Conservation (phyloP, 2,329 filamentous ascomycete species). For the Xenosphaeropsis pyriputrescens region DNA sequence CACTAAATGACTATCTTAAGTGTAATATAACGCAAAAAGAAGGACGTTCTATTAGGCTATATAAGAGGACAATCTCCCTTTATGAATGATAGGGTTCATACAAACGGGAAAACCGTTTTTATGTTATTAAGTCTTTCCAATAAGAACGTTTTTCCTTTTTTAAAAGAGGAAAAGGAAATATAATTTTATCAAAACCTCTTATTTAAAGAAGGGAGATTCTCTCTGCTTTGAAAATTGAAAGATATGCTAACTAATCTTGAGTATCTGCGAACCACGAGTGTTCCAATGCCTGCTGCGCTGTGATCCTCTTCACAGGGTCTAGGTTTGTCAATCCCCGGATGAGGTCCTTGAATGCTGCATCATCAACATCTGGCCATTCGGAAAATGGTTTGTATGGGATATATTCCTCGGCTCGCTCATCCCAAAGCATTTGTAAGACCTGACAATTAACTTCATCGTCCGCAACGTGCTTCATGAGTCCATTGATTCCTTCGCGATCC, state of each 20-base stretch:
- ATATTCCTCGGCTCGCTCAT: slow-evolving; percentile 16
- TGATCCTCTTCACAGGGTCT: slow-evolving; percentile 18
- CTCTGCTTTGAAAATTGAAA: too few relatives aligned
- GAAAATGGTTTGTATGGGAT: slow-evolving; percentile 18
- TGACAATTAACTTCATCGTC: slow-evolving; percentile 17
- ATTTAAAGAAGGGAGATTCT: too few relatives aligned
- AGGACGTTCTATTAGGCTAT: too few relatives aligned
- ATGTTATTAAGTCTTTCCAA: too few relatives aligned
- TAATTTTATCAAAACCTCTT: too few relatives aligned
- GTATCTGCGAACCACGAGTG: slow-evolving; percentile 17
- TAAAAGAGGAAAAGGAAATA: too few relatives aligned
- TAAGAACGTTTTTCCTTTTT: too few relatives aligned
- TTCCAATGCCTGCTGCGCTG: slow-evolving; percentile 17
- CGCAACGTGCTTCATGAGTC: slow-evolving; percentile 14
- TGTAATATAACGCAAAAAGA: too few relatives aligned
- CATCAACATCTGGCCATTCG: slow-evolving; percentile 15
- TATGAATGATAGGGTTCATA: too few relatives aligned
- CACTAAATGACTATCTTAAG: too few relatives aligned
- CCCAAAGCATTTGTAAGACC: slow-evolving; percentile 19
- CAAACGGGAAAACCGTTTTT: too few relatives aligned
- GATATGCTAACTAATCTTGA: background rate
- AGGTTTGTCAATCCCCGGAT: slow-evolving; percentile 17
- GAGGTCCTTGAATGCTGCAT: slow-evolving; percentile 17
- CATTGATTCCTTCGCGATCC: slow-evolving; percentile 1
- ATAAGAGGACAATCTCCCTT: too few relatives aligned